phyloP scores from a whole-genome alignment of 2,329 filamentous ascomycete genomes.

The Emericellopsis atlantica region DNA sequence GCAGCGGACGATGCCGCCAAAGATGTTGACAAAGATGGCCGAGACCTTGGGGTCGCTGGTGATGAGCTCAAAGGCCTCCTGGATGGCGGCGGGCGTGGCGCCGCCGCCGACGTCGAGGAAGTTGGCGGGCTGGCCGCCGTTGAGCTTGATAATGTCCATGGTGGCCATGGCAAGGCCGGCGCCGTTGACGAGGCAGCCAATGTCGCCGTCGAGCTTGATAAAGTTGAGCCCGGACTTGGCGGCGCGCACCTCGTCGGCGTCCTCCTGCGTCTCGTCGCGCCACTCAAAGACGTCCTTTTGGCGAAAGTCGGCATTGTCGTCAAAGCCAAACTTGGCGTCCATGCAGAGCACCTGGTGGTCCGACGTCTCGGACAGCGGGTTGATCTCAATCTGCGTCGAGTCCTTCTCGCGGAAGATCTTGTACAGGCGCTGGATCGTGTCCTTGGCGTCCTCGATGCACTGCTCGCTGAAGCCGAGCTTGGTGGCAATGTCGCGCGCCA shows the following conservation, averaged over 20 bases:
- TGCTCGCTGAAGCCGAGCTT: constrained; percentile 96
- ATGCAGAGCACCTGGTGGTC: constrained; percentile 98
- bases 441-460: constrained; percentile 89
- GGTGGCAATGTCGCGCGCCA: constrained; percentile 77
- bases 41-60: constrained; percentile 97
- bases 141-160: constrained; percentile 99
- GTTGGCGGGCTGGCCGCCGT: constrained; percentile 91
- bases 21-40: constrained; percentile 99
- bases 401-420: constrained; percentile 98
- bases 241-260: constrained; percentile 93
- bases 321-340: constrained; percentile 98
- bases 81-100: constrained; percentile 92
- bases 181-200: constrained; percentile 97
- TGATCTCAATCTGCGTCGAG: constrained; percentile 98
- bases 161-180: constrained; percentile 99
- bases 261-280: constrained; percentile 93
- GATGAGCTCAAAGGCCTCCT: constrained; percentile 96
- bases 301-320: constrained; percentile 97
- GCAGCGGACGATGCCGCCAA: constrained; percentile 95
- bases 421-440: constrained; percentile 98
- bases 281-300: constrained; percentile 92
- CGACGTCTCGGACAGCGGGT: constrained; percentile 94
- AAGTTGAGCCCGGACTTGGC: constrained; percentile 95
- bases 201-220: constrained; percentile 99
- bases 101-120: constrained; percentile 98